phyloP scores from a whole-genome alignment of 192 early-diverging fungal species.

The Coemansia sp. region DNA sequence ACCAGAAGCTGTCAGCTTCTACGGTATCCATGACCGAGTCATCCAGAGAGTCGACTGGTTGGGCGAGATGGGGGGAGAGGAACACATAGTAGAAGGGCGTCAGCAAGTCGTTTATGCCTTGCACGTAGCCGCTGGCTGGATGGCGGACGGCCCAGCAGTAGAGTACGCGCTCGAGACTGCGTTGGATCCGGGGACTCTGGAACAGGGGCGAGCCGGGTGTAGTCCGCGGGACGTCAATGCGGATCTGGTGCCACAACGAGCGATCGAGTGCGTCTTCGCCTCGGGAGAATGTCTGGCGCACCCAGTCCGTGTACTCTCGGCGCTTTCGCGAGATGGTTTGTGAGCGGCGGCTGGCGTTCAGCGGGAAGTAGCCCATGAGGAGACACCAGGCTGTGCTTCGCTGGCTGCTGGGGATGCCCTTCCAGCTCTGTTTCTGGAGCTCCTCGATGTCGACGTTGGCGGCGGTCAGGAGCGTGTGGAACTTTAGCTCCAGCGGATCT shows the following conservation, averaged over 20 bases:
- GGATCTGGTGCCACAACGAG: slow-evolving; percentile 91
- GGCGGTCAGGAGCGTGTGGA: slow-evolving; percentile 56
- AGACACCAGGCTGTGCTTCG: slow-evolving; percentile 91
- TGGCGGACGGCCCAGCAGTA: slow-evolving; percentile 98
- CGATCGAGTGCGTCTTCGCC: slow-evolving; percentile 81
- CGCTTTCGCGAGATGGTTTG: slow-evolving; percentile 84
- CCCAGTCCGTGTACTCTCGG: slow-evolving; percentile 89
- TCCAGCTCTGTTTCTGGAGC: slow-evolving; percentile 86
- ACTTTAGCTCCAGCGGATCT: slow-evolving; percentile 40
- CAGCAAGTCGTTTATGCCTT: slow-evolving; percentile 97
- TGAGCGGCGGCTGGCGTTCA: slow-evolving; percentile 80
- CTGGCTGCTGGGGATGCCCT: slow-evolving; percentile 83
- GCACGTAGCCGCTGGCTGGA: slow-evolving; percentile 98
- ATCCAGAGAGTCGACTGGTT: slow-evolving; percentile 27
- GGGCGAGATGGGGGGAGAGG: slow-evolving; percentile 48
- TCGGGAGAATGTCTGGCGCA: slow-evolving; percentile 74
- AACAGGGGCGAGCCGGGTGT: slow-evolving; percentile 83
- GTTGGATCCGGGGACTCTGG: slow-evolving; percentile 75
- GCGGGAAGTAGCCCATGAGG: slow-evolving; percentile 89
- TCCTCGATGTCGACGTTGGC: slow-evolving; percentile 71
- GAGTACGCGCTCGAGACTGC: slow-evolving; percentile 86
- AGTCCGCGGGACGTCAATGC: slow-evolving; percentile 93
- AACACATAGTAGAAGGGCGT: slow-evolving; percentile 97
- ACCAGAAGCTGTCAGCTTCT: slow-evolving; percentile 98
- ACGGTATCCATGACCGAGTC: slow-evolving; percentile 63